These are phyloP conservation scores for Jatropha curcas DNA, from an alignment of 345 rosid genomes.

Conservation along the genomic window DNA sequence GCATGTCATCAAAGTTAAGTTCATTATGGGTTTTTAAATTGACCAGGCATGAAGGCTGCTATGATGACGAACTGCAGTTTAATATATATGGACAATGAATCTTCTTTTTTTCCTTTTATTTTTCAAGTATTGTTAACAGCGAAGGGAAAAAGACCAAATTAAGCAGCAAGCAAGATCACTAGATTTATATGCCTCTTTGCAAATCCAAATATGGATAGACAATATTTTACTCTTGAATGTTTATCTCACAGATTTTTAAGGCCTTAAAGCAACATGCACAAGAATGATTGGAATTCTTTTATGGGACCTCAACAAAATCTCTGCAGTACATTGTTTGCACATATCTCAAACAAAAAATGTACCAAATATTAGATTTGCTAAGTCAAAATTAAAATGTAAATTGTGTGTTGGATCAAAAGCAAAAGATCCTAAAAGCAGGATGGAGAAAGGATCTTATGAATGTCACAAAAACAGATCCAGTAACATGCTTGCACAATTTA, in stretches of 20 bases:
- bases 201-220: background rate
- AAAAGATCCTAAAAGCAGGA: background rate
- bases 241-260: background rate
- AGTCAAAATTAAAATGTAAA: background rate
- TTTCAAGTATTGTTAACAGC: background rate
- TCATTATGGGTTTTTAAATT: background rate
- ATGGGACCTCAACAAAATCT: background rate
- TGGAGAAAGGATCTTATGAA: background rate
- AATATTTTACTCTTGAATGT: background rate
- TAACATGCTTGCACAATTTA: constrained; percentile 12
- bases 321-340: background rate
- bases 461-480: background rate
- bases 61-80: background rate
- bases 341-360: background rate
- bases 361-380: background rate
- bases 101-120: background rate
- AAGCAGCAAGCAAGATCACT: background rate
- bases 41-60: background rate
- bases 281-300: background rate
- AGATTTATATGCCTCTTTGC: background rate
- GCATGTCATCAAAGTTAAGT: background rate
- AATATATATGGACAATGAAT: background rate
- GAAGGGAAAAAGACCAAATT: background rate
- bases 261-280: background rate
- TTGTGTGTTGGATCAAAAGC: background rate